Evolutionary conservation across 2,329 filamentous ascomycete genomes (phyloP), one percentile per base, ranked within the genome.

Genomic region (Fusarium caatingaense): DNA sequence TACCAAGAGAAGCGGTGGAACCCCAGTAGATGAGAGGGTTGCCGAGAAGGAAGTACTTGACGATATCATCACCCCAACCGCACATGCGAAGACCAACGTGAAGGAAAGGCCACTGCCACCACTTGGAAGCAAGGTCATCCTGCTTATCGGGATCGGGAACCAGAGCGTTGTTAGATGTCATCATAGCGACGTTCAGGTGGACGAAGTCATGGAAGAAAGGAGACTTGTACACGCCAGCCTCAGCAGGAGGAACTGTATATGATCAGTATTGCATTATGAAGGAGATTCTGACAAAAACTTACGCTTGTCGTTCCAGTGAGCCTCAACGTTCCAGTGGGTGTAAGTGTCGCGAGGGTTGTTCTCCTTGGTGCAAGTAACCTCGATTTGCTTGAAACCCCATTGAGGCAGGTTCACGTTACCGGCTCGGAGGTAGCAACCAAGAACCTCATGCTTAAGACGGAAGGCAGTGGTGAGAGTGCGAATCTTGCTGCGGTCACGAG

Each of bases 301-400:
- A 96, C 93, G 88, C 84, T 91, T 96, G 16, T 98, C 94, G 80
- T 99, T 99, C 80, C 86, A 89, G 82, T 99, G 96, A 59, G 93
- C 91, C 84, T 99, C 96, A 34, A 99, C 91, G 82, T 99, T 99
- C 96, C 96, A 99, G 84, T 98, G 96, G 11, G 96, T 99, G 81
- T 97, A 98, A 42, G 94, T 89, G 80, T 99, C 96, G 56, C 91
- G 89, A 9, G 94, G 93, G 76, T 95, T 96, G 84, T 98, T 97
- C 74, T 92, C 89, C 85, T 97, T 98, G 72, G 91, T 90, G 82
- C 96, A 99, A 27, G 94, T 97, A 37, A 96, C 94, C 83, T 99
- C 96, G 72, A 99, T 98, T 83, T 99, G 96, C 85, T 98, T 98
- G 87, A 99, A 99, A 79, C 96, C 96, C 96, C 96, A 99, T 79